Conservation (phyloP, 2,329 filamentous ascomycete species). For the Fusarium piperis region DNA sequence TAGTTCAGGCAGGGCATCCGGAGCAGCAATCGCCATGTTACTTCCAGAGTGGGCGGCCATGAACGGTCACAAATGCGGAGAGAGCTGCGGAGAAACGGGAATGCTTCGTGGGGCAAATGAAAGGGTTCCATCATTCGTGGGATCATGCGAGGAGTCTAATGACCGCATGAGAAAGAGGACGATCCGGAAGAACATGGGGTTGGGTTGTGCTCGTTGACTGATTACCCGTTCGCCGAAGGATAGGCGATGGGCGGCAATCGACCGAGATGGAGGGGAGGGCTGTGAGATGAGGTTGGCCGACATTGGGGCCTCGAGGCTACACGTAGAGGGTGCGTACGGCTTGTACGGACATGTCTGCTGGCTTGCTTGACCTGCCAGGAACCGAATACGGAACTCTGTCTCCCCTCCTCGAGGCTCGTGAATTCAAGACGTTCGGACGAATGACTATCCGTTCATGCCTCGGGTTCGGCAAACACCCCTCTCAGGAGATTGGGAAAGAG, state of each 20-base stretch:
- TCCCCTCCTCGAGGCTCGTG: not conserved
- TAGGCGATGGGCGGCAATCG: slow-evolving; percentile 22
- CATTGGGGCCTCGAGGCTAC: slow-evolving; percentile 25
- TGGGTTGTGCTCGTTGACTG: not conserved
- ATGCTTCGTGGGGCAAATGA: slow-evolving; percentile 33
- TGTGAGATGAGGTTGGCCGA: slow-evolving; percentile 30
- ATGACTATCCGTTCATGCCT: not conserved
- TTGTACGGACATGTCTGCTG: not conserved
- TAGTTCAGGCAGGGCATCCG: slow-evolving; percentile 26
- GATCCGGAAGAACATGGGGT: slow-evolving; percentile 30
- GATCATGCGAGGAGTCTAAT: slow-evolving; percentile 32
- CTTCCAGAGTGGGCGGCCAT: slow-evolving; percentile 17
- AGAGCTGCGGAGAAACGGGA: slow-evolving; percentile 21
- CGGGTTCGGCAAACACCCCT: not conserved
- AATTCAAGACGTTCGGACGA: not conserved
- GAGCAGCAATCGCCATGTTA: slow-evolving; percentile 26
- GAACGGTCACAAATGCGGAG: slow-evolving; percentile 27
- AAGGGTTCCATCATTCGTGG: slow-evolving; percentile 28
- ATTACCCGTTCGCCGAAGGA: slow-evolving; percentile 20
- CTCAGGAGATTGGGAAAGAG: not conserved
- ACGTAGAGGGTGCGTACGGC: slow-evolving; percentile 1
- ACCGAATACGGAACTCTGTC: not conserved
- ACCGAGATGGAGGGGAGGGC: slow-evolving; percentile 8
- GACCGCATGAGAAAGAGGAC: slow-evolving; percentile 24
- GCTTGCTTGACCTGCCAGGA: slow-evolving; percentile 12